phyloP scores from a whole-genome alignment of 495 filamentous ascomycete genomes.

The Penicillium turbatum region DNA sequence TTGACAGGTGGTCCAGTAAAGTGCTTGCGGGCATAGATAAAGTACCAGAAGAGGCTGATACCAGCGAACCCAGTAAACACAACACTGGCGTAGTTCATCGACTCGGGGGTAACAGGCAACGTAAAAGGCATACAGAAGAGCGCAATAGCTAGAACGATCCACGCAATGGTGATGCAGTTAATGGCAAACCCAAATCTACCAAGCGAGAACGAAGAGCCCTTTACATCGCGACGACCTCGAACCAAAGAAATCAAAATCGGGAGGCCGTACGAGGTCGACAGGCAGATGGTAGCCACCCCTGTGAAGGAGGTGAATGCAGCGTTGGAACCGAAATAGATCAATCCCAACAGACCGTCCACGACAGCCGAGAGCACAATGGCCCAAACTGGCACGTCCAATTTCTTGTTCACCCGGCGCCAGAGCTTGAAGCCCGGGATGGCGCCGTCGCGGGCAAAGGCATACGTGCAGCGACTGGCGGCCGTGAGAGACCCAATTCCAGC shows the following conservation, averaged over 20 bases:
- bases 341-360: slow-evolving; percentile 53
- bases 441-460: slow-evolving; percentile 63
- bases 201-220: slow-evolving; percentile 45
- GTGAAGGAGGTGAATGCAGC: slow-evolving; percentile 65
- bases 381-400: slow-evolving; percentile 54
- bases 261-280: slow-evolving; percentile 58
- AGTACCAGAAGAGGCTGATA: slow-evolving; percentile 61
- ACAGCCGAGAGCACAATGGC: slow-evolving; percentile 53
- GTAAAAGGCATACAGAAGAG: slow-evolving; percentile 55
- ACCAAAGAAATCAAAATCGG: slow-evolving; percentile 59
- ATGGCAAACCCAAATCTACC: slow-evolving; percentile 50
- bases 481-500: slow-evolving; percentile 68
- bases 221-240: slow-evolving; percentile 45
- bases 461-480: slow-evolving; percentile 70
- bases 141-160: slow-evolving; percentile 49
- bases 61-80: slow-evolving; percentile 58
- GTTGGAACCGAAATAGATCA: slow-evolving; percentile 60
- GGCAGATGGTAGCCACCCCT: slow-evolving; percentile 61
- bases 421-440: slow-evolving; percentile 65
- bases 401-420: slow-evolving; percentile 56
- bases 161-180: slow-evolving; percentile 46
- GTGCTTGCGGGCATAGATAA: slow-evolving; percentile 62
- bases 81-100: slow-evolving; percentile 60
- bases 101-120: slow-evolving; percentile 42
- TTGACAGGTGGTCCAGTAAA: slow-evolving; percentile 63